Evolutionary conservation across 139 green algal species (phyloP).

Genomic region (Medakamo hakoo): DNA sequence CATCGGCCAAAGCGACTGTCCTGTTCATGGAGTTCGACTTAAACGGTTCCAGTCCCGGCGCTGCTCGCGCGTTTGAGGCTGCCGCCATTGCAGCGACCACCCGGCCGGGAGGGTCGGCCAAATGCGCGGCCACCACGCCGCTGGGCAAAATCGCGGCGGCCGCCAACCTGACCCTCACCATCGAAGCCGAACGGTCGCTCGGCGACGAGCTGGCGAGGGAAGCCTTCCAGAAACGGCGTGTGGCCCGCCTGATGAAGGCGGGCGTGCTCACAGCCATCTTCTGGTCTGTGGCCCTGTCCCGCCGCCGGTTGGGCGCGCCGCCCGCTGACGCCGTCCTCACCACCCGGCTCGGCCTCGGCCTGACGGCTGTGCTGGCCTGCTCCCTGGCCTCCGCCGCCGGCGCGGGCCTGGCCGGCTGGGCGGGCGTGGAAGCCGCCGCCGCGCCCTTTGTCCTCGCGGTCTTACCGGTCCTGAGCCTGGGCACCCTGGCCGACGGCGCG

Average conservation of each 20-base stretch:
- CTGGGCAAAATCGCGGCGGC: slow-evolving; percentile 17
- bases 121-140: too few species aligned
- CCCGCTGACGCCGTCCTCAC: slow-evolving; percentile 39
- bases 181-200: slow-evolving; percentile 61
- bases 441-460: not conserved
- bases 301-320: slow-evolving; percentile 53
- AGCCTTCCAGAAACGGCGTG: too few species aligned
- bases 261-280: slow-evolving; percentile 48
- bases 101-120: too few species aligned
- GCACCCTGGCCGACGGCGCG: slow-evolving; percentile 54
- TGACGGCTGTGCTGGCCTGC: slow-evolving; percentile 24
- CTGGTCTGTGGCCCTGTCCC: slow-evolving; percentile 74
- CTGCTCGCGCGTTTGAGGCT: too few species aligned
- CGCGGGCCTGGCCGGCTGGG: slow-evolving; percentile 10
- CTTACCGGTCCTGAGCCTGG: slow-evolving; percentile 34
- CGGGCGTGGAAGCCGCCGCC: not conserved
- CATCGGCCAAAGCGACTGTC: too few species aligned
- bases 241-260: slow-evolving; percentile 21
- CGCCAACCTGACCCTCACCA: slow-evolving; percentile 46
- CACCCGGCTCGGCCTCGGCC: slow-evolving; percentile 7
- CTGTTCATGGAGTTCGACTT: too few species aligned
- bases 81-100: too few species aligned
- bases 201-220: slow-evolving; percentile 72
- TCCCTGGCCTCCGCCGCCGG: slow-evolving; percentile 30
- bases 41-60: too few species aligned